Evolutionary conservation across 352 stramenopile species (phyloP).

Genomic region (Pythium pyrilobum): DNA sequence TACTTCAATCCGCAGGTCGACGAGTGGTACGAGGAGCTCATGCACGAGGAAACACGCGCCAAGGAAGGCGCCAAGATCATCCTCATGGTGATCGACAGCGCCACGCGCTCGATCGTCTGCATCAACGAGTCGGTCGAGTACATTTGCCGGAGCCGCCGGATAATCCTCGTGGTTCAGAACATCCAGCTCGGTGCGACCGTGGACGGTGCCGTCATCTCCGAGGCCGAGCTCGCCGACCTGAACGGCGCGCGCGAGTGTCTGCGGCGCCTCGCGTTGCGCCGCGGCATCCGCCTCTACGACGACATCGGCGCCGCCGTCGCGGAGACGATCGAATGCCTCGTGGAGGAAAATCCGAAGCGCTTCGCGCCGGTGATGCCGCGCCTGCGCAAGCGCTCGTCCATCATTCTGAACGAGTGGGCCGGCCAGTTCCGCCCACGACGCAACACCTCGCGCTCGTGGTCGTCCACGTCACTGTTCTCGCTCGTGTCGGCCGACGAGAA

Average conservation of each 20-base stretch:
- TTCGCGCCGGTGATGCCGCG: slow-evolving; percentile 39
- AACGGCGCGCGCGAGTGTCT: slow-evolving; percentile 80
- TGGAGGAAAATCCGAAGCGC: slow-evolving; percentile 37
- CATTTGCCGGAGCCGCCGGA: slow-evolving; percentile 65
- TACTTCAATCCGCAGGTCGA: slow-evolving; percentile 90
- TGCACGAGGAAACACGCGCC: slow-evolving; percentile 68
- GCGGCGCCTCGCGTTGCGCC: slow-evolving; percentile 46
- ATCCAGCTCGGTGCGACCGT: slow-evolving; percentile 43
- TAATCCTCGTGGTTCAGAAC: slow-evolving; percentile 82
- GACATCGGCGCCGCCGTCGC: slow-evolving; percentile 39
- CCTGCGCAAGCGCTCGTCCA: slow-evolving; percentile 71
- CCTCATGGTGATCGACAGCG: slow-evolving; percentile 80
- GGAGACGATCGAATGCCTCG: slow-evolving; percentile 46
- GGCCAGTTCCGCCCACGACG: slow-evolving; percentile 42
- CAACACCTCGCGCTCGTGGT: slow-evolving; percentile 58
- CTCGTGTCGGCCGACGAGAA: slow-evolving; percentile 32
- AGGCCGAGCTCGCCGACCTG: slow-evolving; percentile 70
- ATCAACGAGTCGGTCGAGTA: slow-evolving; percentile 88
- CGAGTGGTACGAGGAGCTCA: slow-evolving; percentile 84
- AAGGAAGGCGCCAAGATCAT: slow-evolving; percentile 83
- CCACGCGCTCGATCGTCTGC: slow-evolving; percentile 76
- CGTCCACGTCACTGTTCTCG: slow-evolving; percentile 48
- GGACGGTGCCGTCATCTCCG: slow-evolving; percentile 43
- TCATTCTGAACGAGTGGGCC: slow-evolving; percentile 66
- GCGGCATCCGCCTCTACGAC: slow-evolving; percentile 45